Conservation (phyloP, 2,329 filamentous ascomycete genomes). For the Diaporthe nobilis region DNA sequence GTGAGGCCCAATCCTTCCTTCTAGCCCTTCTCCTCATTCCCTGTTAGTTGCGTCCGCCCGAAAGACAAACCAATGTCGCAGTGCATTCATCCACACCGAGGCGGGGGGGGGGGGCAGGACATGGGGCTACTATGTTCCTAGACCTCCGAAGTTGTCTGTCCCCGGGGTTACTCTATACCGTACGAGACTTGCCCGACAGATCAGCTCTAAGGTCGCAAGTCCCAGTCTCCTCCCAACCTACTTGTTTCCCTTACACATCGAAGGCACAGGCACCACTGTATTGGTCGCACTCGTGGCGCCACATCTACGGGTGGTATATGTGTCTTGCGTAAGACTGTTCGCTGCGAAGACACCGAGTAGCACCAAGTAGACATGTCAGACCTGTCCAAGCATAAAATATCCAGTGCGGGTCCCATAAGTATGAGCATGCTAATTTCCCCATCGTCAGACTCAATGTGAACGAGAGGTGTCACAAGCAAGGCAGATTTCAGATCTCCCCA, state of each 20-base stretch:
- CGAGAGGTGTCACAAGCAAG: not conserved
- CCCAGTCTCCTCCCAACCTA: not conserved
- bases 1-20: too few species aligned
- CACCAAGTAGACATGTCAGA: not conserved
- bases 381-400: not conserved
- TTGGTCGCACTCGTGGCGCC: not conserved
- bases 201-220: not conserved
- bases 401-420: not conserved
- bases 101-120: too few species aligned
- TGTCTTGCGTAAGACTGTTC: not conserved
- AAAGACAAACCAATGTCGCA: not conserved
- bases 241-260: not conserved
- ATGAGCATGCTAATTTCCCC: not conserved
- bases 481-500: not conserved
- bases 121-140: not conserved
- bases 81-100: too few species aligned
- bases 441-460: not conserved
- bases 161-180: not conserved
- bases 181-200: not conserved
- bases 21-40: too few species aligned
- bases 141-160: not conserved
- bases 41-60: not conserved
- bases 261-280: not conserved
- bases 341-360: not conserved
- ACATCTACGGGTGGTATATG: not conserved